Percentiles rank a stretch among this genome's conserved stretches.
phyloP scores from a whole-genome alignment of 2,329 filamentous ascomycete species.

The Aspergillus alliaceus region DNA sequence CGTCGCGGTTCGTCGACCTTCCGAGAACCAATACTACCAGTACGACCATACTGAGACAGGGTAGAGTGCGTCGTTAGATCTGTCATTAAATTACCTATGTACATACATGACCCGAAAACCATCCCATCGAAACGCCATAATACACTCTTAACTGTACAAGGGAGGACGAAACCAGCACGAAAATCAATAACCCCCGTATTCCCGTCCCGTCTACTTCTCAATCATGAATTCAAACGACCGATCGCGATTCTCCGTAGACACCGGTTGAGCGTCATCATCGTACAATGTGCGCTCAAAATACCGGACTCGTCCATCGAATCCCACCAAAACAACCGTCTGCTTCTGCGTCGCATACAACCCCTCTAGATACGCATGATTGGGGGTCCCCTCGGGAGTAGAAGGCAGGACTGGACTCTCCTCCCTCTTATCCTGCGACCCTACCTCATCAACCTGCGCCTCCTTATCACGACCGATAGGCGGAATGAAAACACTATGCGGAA shows the following conservation, averaged over 20 bases:
- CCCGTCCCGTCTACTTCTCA: neutral
- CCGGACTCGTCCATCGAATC: slow-evolving; percentile 51
- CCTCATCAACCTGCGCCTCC: slow-evolving; percentile 26
- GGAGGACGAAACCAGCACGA: neutral
- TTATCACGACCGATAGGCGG: slow-evolving; percentile 48
- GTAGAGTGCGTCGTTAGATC: too few species aligned
- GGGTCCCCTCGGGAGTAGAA: slow-evolving; percentile 3
- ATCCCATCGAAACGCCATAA: neutral
- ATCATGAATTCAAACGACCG: slow-evolving; percentile 9
- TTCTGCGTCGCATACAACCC: slow-evolving; percentile 63
- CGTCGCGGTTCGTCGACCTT: too few species aligned
- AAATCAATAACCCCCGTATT: neutral
- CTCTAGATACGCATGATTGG: slow-evolving; percentile 34
- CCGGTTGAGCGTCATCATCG: slow-evolving; percentile 43
- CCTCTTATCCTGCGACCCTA: neutral
- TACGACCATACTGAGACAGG: too few species aligned
- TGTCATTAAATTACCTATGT: too few species aligned
- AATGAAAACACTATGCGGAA: slow-evolving; percentile 60
- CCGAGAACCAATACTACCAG: too few species aligned
- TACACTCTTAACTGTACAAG: neutral
- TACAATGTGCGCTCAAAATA: slow-evolving; percentile 61
- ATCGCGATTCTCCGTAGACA: slow-evolving; percentile 1
- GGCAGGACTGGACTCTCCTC: slow-evolving; percentile 14
- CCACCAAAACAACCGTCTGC: slow-evolving; percentile 59
- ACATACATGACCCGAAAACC: neutral